Base-by-base conservation (phyloP, 1,284 basidiomycete species). In the Trametes versicolor region DNA sequence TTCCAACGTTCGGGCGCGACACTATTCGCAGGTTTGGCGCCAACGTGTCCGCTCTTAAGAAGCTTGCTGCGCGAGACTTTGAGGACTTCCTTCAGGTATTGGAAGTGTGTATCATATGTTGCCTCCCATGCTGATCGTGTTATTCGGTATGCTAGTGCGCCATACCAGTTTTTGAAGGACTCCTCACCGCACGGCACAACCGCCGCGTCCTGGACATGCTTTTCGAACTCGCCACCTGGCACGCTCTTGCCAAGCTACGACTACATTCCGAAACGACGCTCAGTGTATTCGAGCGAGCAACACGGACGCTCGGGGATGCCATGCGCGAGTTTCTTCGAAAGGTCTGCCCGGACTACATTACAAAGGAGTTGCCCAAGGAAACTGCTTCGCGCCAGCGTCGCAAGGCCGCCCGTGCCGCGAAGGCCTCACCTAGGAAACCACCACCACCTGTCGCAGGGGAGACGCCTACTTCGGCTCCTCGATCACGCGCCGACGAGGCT, bases 181-280 rank as follows among this genome's bases (percentile, higher is more conserved):
- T 80, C 0, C 58, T 80, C 3, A 69, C 66, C 0, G 48, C 49
- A 0, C 55, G 63, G 0, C 56, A 73, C 23, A 66, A 80, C 43
- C 47, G 34, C 0, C 59, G 72, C 8, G 61, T 79, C 6, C 58
- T 70, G 0, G 52, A 71, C 10, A 48, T 80, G 3, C 51, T 80
- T 0, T 80, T 75, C 52, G 53, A 56, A 1, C 57, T 77, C 3
- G 69, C 67, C 0, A 45, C 61, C 9, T 79, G 73, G 74, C 78
- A 80, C 57, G 72, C 69, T 0, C 65, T 75, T 2, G 75, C 77
- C 0, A 79, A 79, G 52, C 67, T 80, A 0, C 74, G 73, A 0
- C 55, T 75, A 10, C 79, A 81, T 48, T 74, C 76, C 0, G 71
- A 73, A 0, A 34, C 54, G 0, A 75, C 77, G 0, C 51, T 78